Conservation (phyloP, 257 asterid genomes). For the Thymus quinquecostatus region DNA sequence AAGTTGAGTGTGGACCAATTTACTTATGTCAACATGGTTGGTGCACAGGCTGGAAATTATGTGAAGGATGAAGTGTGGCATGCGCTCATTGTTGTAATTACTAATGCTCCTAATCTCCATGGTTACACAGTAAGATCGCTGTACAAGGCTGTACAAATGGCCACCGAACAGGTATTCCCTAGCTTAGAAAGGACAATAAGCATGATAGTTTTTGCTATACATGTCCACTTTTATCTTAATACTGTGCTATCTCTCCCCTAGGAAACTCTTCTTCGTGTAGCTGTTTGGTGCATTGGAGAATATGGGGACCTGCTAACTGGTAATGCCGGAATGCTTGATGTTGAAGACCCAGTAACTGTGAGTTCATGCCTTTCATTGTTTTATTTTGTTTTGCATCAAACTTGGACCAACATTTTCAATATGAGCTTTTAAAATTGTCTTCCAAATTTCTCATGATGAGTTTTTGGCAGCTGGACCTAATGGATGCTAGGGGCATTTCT, state of each 20-base stretch:
- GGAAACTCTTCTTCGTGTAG: constrained; percentile 93
- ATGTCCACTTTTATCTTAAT: constrained; percentile 24
- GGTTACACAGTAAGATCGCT: constrained; percentile 81
- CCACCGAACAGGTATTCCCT: constrained; percentile 68
- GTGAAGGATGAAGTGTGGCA: constrained; percentile 95
- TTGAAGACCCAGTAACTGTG: constrained; percentile 79
- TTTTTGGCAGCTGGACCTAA: neutral
- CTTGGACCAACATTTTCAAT: neutral
- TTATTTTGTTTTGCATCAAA: neutral
- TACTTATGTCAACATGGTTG: constrained; percentile 17
- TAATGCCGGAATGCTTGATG: constrained; percentile 69
- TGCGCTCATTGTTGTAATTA: constrained; percentile 82
- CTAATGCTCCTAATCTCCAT: constrained; percentile 86
- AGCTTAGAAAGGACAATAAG: constrained; percentile 14
- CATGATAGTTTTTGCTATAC: constrained; percentile 15
- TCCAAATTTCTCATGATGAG: constrained; percentile 14
- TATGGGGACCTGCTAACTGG: constrained; percentile 82
- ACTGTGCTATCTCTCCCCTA: constrained; percentile 37
- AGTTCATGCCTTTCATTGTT: constrained; percentile 43
- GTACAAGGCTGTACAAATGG: constrained; percentile 67
- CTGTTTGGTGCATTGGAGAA: constrained; percentile 97
- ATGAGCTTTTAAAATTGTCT: constrained; percentile 14
- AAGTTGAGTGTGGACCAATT: constrained; percentile 12
- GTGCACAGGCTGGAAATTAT: constrained; percentile 78
- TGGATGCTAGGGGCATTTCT: neutral